These are phyloP conservation scores for Andrographis paniculata DNA, from an alignment of 305 asterid genomes.

Conservation along the genomic window DNA sequence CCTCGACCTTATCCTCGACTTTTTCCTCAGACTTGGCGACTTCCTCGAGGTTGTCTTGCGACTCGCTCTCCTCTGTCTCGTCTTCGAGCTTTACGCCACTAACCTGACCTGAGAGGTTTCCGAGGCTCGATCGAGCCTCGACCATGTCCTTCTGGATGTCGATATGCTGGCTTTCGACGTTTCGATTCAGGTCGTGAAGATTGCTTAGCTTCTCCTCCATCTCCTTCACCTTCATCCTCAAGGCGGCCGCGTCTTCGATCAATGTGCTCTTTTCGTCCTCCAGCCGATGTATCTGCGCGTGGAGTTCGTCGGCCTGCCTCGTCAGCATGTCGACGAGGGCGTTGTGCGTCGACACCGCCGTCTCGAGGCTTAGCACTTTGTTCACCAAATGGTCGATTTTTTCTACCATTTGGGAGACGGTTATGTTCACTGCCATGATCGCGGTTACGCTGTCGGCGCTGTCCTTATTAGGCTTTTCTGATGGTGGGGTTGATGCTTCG, in stretches of 20 bases:
- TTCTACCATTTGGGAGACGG: conserved; percentile 62
- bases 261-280: conserved; percentile 38
- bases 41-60: background rate
- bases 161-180: conserved; percentile 45
- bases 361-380: conserved; percentile 67
- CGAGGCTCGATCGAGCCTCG: conserved; percentile 44
- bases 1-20: background rate
- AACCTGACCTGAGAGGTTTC: conserved; percentile 40
- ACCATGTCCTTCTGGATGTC: conserved; percentile 40
- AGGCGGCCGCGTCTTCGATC: conserved; percentile 22
- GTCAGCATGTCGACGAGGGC: conserved; percentile 57
- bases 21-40: background rate
- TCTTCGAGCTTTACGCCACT: conserved; percentile 51
- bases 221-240: conserved; percentile 36
- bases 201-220: conserved; percentile 54
- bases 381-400: conserved; percentile 73
- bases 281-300: conserved; percentile 35
- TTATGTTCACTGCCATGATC: conserved; percentile 26
- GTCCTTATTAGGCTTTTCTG: conserved; percentile 12
- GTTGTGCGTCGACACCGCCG: conserved; percentile 66
- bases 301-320: conserved; percentile 55
- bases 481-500: conserved; percentile 10
- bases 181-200: conserved; percentile 47
- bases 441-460: conserved; percentile 25
- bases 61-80: conserved; percentile 19